Evolutionary conservation across 257 asterid genomes (phyloP).

Genomic region (Dorcoceras hygrometricum): DNA sequence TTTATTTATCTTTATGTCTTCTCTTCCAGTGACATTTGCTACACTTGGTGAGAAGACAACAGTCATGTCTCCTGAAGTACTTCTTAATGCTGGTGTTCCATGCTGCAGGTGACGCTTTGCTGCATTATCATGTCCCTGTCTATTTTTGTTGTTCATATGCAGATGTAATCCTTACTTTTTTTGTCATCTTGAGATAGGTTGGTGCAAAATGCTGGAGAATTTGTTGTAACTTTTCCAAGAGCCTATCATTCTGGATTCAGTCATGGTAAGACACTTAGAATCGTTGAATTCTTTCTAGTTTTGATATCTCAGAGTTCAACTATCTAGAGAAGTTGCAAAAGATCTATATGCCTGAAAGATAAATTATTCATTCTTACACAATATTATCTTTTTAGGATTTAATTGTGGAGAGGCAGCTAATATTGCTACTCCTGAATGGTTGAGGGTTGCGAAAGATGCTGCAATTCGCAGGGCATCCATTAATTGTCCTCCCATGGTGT

Average conservation of each 20-base stretch:
- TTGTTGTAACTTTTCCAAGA: conserved; percentile 97
- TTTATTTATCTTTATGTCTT: conserved; percentile 27
- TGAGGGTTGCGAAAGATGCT: conserved; percentile 94
- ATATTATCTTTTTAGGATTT: conserved; percentile 58
- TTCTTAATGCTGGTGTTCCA: conserved; percentile 88
- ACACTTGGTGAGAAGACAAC: conserved; percentile 98
- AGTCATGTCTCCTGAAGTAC: conserved; percentile 99
- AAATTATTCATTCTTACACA: conserved; percentile 18
- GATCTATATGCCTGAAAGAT: background rate
- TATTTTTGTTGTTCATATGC: conserved; percentile 19
- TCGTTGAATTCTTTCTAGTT: conserved; percentile 11
- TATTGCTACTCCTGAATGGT: conserved; percentile 98
- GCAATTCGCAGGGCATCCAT: conserved; percentile 97
- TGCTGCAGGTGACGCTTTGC: conserved; percentile 89
- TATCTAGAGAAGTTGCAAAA: conserved; percentile 9
- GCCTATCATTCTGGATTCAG: conserved; percentile 99
- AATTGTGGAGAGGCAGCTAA: conserved; percentile 98
- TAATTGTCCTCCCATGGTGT: conserved; percentile 97
- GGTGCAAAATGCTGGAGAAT: conserved; percentile 98
- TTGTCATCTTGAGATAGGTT: conserved; percentile 48
- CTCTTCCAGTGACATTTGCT: conserved; percentile 85
- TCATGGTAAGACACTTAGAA: conserved; percentile 63
- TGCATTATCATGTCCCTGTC: conserved; percentile 22
- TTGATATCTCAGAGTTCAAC: conserved; percentile 18
- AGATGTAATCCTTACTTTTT: conserved; percentile 18